phyloP scores from a whole-genome alignment of 768 basidiomycete species.

The Mycena venus region DNA sequence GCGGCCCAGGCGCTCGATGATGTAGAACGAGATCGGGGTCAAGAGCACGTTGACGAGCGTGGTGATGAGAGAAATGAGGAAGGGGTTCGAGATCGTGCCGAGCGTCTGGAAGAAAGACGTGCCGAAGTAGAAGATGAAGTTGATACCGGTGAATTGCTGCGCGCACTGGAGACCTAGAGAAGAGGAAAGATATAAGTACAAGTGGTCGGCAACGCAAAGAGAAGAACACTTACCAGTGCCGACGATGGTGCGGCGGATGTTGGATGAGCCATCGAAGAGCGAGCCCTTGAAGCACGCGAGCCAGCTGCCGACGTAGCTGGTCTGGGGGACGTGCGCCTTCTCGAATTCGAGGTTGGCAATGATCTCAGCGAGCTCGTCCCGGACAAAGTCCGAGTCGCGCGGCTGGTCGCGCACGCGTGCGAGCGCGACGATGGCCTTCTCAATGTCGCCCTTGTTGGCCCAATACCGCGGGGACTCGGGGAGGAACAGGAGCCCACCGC shows the following conservation, averaged over 20 bases:
- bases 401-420: background rate
- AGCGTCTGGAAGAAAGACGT: slow-evolving; percentile 7
- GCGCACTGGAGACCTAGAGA: background rate
- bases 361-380: slow-evolving; percentile 2
- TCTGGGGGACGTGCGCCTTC: background rate
- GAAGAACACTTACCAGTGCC: background rate
- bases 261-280: background rate
- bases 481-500: background rate
- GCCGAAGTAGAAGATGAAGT: slow-evolving; percentile 6
- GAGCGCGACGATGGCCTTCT: background rate
- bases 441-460: background rate
- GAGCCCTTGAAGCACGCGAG: slow-evolving; percentile 1
- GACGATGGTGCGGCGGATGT: slow-evolving; percentile 1
- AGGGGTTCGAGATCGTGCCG: slow-evolving; percentile 1
- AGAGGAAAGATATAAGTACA: background rate
- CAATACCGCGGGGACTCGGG: background rate
- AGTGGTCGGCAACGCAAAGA: too few species aligned
- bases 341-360: background rate
- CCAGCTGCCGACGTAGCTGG: background rate
- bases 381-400: background rate
- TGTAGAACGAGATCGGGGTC: background rate
- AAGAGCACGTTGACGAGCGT: background rate
- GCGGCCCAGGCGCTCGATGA: background rate
- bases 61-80: background rate
- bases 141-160: background rate